phyloP scores from a whole-genome alignment of 2,329 filamentous ascomycete species.

The Claviceps digitariae region DNA sequence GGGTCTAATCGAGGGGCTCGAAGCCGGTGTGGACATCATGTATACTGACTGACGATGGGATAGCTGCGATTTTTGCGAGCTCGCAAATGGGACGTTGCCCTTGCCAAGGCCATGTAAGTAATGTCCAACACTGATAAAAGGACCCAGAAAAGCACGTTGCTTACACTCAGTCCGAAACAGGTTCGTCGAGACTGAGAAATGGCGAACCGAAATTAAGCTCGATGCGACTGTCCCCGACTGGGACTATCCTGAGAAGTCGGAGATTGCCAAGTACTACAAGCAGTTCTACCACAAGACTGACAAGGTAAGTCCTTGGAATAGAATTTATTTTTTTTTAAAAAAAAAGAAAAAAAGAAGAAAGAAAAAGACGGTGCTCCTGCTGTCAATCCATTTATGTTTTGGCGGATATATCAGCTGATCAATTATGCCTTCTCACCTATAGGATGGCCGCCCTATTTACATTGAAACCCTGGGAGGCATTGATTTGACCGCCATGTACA shows the following conservation, averaged over 20 bases:
- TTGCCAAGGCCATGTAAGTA: slow-evolving; percentile 74
- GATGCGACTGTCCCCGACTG: slow-evolving; percentile 70
- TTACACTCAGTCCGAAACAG: slow-evolving; percentile 29
- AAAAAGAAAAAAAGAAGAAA: too few relatives aligned
- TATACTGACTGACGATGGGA: not conserved
- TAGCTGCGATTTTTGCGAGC: slow-evolving; percentile 84
- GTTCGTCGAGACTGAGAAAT: slow-evolving; percentile 84
- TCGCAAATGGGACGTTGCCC: slow-evolving; percentile 82
- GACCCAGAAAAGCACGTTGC: not conserved
- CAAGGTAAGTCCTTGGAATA: slow-evolving; percentile 37
- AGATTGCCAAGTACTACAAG: slow-evolving; percentile 84
- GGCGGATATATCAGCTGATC: not conserved
- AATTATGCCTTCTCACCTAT: not conserved
- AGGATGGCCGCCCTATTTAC: slow-evolving; percentile 95
- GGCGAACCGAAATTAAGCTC: slow-evolving; percentile 76
- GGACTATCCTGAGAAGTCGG: slow-evolving; percentile 72
- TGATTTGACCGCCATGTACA: slow-evolving; percentile 78
- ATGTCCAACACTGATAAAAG: not conserved
- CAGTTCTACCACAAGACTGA: slow-evolving; percentile 99
- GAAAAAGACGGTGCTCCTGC: not conserved
- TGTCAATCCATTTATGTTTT: not conserved
- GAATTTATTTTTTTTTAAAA: not conserved
- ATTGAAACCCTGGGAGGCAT: slow-evolving; percentile 94
- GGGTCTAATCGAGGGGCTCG: not conserved
- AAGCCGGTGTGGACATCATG: too few relatives aligned